Percentiles rank a stretch among this genome's conserved stretches.
These are phyloP conservation scores for Lodderomyces theae DNA, from an alignment of 1,139 yeast species.

Conservation along the genomic window DNA sequence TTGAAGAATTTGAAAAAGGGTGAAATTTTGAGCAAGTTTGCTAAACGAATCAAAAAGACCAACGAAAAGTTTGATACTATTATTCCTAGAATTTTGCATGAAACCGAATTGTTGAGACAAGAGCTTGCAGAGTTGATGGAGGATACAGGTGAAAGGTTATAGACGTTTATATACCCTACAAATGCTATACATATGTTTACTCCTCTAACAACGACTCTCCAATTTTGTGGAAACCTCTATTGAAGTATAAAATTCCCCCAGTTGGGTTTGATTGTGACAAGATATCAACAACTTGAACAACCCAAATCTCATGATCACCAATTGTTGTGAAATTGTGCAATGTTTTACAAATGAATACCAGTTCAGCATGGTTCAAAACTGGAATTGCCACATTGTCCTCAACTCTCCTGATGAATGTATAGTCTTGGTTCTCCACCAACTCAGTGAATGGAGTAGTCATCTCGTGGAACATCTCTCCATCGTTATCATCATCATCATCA, in stretches of 20 bases:
- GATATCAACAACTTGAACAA: conserved; percentile 62
- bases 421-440: conserved; percentile 14
- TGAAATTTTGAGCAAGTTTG: conserved; percentile 26
- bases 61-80: conserved; percentile 40
- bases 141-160: not conserved
- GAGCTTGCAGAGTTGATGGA: conserved; percentile 13
- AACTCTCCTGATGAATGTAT: not conserved
- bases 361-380: conserved; percentile 55
- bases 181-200: not conserved
- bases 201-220: conserved; percentile 37
- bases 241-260: conserved; percentile 67
- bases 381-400: conserved; percentile 46
- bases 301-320: conserved; percentile 87
- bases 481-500: conserved; percentile 19
- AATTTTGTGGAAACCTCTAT: conserved; percentile 58
- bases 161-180: not conserved
- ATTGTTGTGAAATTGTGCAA: conserved; percentile 52
- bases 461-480: conserved; percentile 44
- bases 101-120: conserved; percentile 16
- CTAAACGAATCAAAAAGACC: conserved; percentile 28
- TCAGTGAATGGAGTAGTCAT: conserved; percentile 51
- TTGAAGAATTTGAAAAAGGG: conserved; percentile 29
- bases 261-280: conserved; percentile 22
- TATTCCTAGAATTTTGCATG: conserved; percentile 31
- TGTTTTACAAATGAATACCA: conserved; percentile 63